These are phyloP conservation scores for thale cress (Arabidopsis thaliana) DNA, from an alignment of 345 rosid genomes.

Conservation along the genomic window TAIR10.1 NC_003070.9:3726001-3726500, in stretches of 20 bases:
- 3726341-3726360: constrained; percentile 7
- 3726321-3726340: not conserved
- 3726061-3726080: constrained; percentile 56
- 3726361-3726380: constrained; percentile 72
- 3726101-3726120: constrained; percentile 61
- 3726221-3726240: constrained; percentile 59
- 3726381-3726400: constrained; percentile 80
- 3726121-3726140: constrained; percentile 70
- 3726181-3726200: constrained; percentile 65
- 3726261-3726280: constrained; percentile 80
- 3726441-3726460: constrained; percentile 61
- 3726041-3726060: constrained; percentile 65
- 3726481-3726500: constrained; percentile 59
- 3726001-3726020: constrained; percentile 29
- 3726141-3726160: constrained; percentile 87
- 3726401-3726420: constrained; percentile 75
- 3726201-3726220: constrained; percentile 85
- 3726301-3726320: constrained; percentile 50
- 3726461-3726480: constrained; percentile 88
- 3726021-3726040: constrained; percentile 74
- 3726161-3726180: constrained; percentile 75
- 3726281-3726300: constrained; percentile 91
- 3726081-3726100: constrained; percentile 70
- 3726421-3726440: constrained; percentile 84
- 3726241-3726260: constrained; percentile 74